These are phyloP conservation scores for Mycena epipterygia DNA, from an alignment of 768 basidiomycete genomes.

Conservation along the genomic window DNA sequence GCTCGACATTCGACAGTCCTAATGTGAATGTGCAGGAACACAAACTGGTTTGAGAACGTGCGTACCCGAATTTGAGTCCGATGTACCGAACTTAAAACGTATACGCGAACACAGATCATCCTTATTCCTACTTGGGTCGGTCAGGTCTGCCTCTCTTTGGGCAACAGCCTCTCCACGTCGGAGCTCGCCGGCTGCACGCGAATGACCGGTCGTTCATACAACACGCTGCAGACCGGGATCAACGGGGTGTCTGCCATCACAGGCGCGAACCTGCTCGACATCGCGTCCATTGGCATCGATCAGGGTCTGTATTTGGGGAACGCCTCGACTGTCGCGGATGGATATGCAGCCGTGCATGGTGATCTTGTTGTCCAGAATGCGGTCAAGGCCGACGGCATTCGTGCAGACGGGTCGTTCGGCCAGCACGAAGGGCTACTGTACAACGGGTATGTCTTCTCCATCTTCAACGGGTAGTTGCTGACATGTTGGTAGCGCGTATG, in stretches of 20 bases:
- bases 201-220: conserved; percentile 60
- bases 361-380: conserved; percentile 56
- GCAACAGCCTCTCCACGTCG: conserved; percentile 48
- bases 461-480: neutral
- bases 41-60: conserved; percentile 68
- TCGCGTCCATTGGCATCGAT: conserved; percentile 60
- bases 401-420: conserved; percentile 43
- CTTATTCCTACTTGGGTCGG: conserved; percentile 64
- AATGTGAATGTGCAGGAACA: conserved; percentile 47
- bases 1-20: neutral
- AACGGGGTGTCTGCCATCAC: conserved; percentile 58
- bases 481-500: conserved; percentile 24
- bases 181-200: conserved; percentile 53
- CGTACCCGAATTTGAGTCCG: conserved; percentile 9
- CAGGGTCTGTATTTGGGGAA: conserved; percentile 46
- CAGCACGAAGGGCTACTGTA: conserved; percentile 61
- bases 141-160: conserved; percentile 61
- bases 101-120: conserved; percentile 60
- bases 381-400: conserved; percentile 60
- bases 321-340: conserved; percentile 46
- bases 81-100: neutral
- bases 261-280: conserved; percentile 69
- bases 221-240: conserved; percentile 50
- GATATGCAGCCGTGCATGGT: conserved; percentile 52
- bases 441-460: conserved; percentile 53